Conservation (phyloP, 768 basidiomycete genomes). For the Pisolithus microcarpus region DNA sequence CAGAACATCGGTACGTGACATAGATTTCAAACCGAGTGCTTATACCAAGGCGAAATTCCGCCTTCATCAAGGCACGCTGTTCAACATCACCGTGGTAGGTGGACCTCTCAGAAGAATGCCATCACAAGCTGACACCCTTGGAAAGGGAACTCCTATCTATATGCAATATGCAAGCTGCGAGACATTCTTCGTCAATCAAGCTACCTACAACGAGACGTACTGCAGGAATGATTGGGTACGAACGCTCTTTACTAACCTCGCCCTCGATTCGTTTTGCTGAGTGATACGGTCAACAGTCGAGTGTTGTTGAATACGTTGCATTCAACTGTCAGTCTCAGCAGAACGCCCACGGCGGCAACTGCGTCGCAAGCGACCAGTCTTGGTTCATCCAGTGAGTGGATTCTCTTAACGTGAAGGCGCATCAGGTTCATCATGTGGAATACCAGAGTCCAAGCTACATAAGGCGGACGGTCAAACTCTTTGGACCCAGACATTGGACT, state of each 20-base stretch:
- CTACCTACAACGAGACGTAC: slow-evolving; percentile 31
- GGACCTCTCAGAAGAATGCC: neutral
- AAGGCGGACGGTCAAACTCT: neutral
- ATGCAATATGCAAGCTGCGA: slow-evolving; percentile 38
- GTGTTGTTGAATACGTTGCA: slow-evolving; percentile 35
- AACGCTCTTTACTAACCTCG: neutral
- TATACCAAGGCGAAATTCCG: neutral
- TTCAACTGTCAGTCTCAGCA: slow-evolving; percentile 41
- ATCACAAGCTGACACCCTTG: neutral
- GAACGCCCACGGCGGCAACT: slow-evolving; percentile 46
- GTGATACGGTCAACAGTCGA: slow-evolving; percentile 22
- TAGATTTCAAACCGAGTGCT: neutral
- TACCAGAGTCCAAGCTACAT: neutral
- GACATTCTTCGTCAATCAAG: slow-evolving; percentile 46
- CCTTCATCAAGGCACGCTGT: slow-evolving; percentile 3
- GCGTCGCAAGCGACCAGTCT: slow-evolving; percentile 38
- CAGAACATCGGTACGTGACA: slow-evolving; percentile 35
- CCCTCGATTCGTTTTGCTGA: neutral
- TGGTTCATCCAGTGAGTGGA: slow-evolving; percentile 45
- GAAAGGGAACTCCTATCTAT: slow-evolving; percentile 4
- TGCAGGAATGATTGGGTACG: slow-evolving; percentile 43
- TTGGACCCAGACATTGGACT: too few species aligned
- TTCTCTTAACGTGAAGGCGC: neutral
- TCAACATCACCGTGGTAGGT: slow-evolving; percentile 6
- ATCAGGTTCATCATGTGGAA: neutral